Base-by-base conservation (phyloP, 371 early-diverging fungal genomes). In the Blakeslea trispora region DNA sequence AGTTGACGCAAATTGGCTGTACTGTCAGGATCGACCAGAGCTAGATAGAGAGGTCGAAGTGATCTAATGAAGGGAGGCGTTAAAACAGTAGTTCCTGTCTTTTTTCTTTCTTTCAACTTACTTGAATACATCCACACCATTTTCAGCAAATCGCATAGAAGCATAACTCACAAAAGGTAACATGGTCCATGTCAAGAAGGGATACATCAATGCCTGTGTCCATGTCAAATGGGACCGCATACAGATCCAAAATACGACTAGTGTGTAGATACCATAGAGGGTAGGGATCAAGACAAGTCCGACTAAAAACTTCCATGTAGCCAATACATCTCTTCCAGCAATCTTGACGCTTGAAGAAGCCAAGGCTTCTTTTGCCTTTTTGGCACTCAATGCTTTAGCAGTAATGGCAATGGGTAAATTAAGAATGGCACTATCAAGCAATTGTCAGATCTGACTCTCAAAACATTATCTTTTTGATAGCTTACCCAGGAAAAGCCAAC, bases 251-350 rank as follows among this genome's bases (percentile, higher is more conserved):
- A 88, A 63, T 14, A 82, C 74, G 18, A 80, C 53, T 24, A 86
- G 57, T 4, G 88, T 76, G 58, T 95, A 95, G 5, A 88, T 69
- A 3, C 83, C 75, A 56, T 91, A 94, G 11, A 93, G 66, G 5
- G 82, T 57, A 8, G 97, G 97, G 44, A 90, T 76, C 21, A 94
- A 67, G 1, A 84, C 91, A 41, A 95, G 64, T 5, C 90, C 90
- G 11, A 91, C 89, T n/a, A 95, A 70, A 7, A 97, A 77, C 63
- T 97, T 97, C 99, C 98, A 98, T 14, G 98, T 96, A 0, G 95
- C 94, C 10, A 98, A 70, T 8, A 98, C 98, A 69, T 98, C 99
- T 41, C 88, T 84, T 17, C 94, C 99, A 28, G 82, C 82, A 58
- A 98, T 85, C 66, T 98, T 98, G 51, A 98, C 97, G 22, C 88